Conservation (phyloP, 805 yeast species). For the Schwanniomyces vanrijiae region DNA sequence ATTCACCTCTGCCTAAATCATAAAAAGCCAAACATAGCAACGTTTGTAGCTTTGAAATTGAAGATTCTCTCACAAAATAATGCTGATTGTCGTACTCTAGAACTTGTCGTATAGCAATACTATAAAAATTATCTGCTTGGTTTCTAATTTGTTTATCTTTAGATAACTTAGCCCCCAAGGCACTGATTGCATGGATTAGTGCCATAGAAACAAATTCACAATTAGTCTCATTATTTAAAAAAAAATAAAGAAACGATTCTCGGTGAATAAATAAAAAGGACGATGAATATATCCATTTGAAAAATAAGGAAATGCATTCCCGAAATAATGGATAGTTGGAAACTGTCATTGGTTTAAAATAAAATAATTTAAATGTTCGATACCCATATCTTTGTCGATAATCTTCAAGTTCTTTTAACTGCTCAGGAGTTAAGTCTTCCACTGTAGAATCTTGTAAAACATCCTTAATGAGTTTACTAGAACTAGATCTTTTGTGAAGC, state of each 20-base stretch:
- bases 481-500: not conserved
- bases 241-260: constrained; percentile 11
- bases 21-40: constrained; percentile 11
- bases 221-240: constrained; percentile 12
- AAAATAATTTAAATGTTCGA: not conserved
- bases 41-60: constrained; percentile 10
- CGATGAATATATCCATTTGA: constrained; percentile 9
- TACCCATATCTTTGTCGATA: not conserved
- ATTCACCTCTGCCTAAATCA: constrained; percentile 12
- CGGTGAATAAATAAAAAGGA: constrained; percentile 9
- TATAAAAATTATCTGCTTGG: constrained; percentile 8
- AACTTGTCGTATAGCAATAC: constrained; percentile 2
- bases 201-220: constrained; percentile 11
- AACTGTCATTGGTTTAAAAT: constrained; percentile 2
- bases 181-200: constrained; percentile 8
- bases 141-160: not conserved
- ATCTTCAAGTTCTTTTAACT: not conserved
- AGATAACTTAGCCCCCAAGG: constrained; percentile 9
- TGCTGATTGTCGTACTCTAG: constrained; percentile 3
- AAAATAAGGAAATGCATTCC: constrained; percentile 7
- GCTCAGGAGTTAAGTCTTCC: not conserved
- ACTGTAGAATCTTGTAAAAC: not conserved
- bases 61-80: constrained; percentile 3
- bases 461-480: not conserved
- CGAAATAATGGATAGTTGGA: constrained; percentile 3